phyloP scores from a whole-genome alignment of 495 filamentous ascomycete genomes.

The Pseudomonodictys pantanalensis region DNA sequence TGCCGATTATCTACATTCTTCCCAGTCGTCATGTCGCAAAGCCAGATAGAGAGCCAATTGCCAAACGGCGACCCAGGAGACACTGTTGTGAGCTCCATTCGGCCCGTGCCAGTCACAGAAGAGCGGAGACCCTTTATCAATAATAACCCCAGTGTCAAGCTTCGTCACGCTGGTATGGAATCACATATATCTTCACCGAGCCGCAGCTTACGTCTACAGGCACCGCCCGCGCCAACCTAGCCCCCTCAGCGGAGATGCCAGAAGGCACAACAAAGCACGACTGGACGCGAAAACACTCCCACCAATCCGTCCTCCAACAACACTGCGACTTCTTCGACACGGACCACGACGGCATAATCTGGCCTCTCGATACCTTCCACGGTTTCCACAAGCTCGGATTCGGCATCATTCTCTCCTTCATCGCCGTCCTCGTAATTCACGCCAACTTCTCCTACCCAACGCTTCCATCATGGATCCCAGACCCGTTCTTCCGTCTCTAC shows the following conservation, averaged over 20 bases:
- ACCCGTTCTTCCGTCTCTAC: constrained; percentile 25
- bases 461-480: constrained; percentile 3
- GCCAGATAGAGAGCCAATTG: too few relatives aligned
- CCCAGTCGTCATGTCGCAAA: too few relatives aligned
- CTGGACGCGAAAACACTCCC: constrained; percentile 11
- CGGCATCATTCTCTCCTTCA: constrained; percentile 26
- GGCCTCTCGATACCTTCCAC: constrained; percentile 51
- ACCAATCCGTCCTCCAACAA: constrained; percentile 49
- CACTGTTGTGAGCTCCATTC: background rate
- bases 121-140: constrained; percentile 1
- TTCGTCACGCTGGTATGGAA: constrained; percentile 1
- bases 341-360: constrained; percentile 53
- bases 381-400: constrained; percentile 56
- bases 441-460: constrained; percentile 23
- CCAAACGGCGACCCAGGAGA: background rate
- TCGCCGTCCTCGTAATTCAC: constrained; percentile 24
- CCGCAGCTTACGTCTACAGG: background rate
- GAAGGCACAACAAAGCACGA: constrained; percentile 11
- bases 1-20: too few relatives aligned
- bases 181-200: background rate
- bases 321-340: constrained; percentile 55
- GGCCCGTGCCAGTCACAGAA: constrained; percentile 4
- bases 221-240: constrained; percentile 18
- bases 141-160: background rate
- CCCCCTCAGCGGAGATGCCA: background rate